Base-by-base conservation (phyloP, 208 protist species). In the Leishmania arabica region DNA sequence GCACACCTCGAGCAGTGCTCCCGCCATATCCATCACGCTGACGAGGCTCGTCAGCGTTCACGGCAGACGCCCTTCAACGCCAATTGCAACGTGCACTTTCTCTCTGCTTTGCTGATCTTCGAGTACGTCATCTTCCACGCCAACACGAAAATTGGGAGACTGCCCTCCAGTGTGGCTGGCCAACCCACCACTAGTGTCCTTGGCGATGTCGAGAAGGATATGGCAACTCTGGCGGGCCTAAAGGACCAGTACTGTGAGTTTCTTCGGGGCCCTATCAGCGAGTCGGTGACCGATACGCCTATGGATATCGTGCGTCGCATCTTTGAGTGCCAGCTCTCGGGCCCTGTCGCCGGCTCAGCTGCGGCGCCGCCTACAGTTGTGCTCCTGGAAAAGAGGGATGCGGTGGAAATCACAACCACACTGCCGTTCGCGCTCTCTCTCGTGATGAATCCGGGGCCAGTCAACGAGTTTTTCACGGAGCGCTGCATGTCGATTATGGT, bases 381-480 rank as follows among this genome's bases (percentile, higher is more conserved):
- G 15, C 37, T 92, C 17, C 58, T 95, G 65, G 40, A 54, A n/a
- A 90, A 82, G 78, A 71, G 75, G 9, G 82, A 93, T 42, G 86
- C 92, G 37, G 73, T 96, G 45, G 93, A 98, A 60, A 96, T 98
- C 45, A 98, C 93, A 1, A 95, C 90, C 24, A 88, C 92, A 51
- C 84, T 98, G n/a, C 95, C 95, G 0, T 98, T 96, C 86, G 92
- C 91, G 42, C 80, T 98, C 40, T 95, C 95, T 31, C 89, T 98
- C 7, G 91, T 92, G 34, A 79, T 96, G 62, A 79, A 89, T 58
- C 91, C 91, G 34, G 95, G 95, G 0, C 93, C 92, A 1, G 90
- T 95, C 47, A 96, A 96, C 78, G 89, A 92, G 66, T 84, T 91
- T 64, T 96, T 98, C 80, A 93, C 90, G 3, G 93, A 96, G 66